Percentiles rank a stretch among this genome's conserved stretches.
Evolutionary conservation across 108 stramenopile genomes (phyloP).

Genomic region (Cyclostephanos invisitatus): DNA sequence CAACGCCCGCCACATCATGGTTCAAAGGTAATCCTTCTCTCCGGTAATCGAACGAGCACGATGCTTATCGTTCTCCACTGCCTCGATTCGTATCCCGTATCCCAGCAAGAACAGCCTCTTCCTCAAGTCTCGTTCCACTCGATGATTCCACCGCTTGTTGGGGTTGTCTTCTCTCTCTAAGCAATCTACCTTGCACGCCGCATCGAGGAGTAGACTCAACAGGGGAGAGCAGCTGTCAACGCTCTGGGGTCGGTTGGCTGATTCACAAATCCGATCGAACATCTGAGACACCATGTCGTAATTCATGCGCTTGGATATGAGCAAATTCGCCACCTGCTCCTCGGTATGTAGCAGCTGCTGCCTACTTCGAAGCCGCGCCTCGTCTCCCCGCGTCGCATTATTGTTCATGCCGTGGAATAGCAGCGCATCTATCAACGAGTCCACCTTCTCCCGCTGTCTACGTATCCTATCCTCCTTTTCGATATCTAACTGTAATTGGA

Average conservation of each 20-base stretch:
- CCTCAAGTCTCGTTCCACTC: slow-evolving; percentile 67
- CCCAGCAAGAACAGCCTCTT: slow-evolving; percentile 46
- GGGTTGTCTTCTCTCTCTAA: slow-evolving; percentile 75
- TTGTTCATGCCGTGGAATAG: slow-evolving; percentile 40
- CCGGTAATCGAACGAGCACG: slow-evolving; percentile 35
- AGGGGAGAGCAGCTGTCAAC: slow-evolving; percentile 44
- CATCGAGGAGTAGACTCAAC: slow-evolving; percentile 59
- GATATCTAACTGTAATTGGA: slow-evolving; percentile 38
- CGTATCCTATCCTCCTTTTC: slow-evolving; percentile 51
- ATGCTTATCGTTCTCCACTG: slow-evolving; percentile 36
- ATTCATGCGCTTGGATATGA: slow-evolving; percentile 62
- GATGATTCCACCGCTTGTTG: slow-evolving; percentile 80
- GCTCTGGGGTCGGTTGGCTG: slow-evolving; percentile 48
- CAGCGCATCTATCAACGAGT: slow-evolving; percentile 64
- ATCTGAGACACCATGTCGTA: slow-evolving; percentile 70
- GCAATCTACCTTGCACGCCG: slow-evolving; percentile 69
- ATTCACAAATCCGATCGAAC: slow-evolving; percentile 66
- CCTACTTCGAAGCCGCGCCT: slow-evolving; percentile 21
- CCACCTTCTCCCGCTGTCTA: slow-evolving; percentile 52
- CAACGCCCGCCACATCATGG: neutral
- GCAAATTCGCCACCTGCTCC: slow-evolving; percentile 53
- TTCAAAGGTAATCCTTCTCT: slow-evolving; percentile 46
- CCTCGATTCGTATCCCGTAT: slow-evolving; percentile 47
- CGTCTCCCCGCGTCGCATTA: slow-evolving; percentile 13
- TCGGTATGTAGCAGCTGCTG: slow-evolving; percentile 65